Conservation (phyloP, 352 stramenopile genomes). For the Globisporangium apiculatum region DNA sequence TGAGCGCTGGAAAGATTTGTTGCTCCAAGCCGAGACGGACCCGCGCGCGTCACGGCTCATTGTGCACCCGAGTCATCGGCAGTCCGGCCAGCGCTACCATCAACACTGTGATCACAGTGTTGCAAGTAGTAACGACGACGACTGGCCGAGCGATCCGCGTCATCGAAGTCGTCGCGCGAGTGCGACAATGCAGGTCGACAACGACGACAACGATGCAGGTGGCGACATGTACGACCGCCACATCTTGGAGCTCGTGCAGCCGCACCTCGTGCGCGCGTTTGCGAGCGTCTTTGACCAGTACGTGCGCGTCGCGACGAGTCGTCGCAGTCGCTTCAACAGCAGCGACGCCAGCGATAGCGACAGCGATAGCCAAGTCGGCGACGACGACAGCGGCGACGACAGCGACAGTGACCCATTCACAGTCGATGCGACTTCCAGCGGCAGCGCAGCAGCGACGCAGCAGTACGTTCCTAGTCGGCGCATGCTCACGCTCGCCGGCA, state of each 20-base stretch:
- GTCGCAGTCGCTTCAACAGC: constrained; percentile 15
- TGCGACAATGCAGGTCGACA: constrained; percentile 1
- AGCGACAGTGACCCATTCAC: neutral
- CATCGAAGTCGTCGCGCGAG: neutral
- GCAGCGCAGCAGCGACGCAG: constrained; percentile 11
- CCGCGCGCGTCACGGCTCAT: constrained; percentile 54
- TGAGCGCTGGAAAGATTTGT: constrained; percentile 73
- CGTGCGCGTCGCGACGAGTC: constrained; percentile 26
- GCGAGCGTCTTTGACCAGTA: constrained; percentile 72
- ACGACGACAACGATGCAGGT: neutral
- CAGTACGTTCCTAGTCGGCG: constrained; percentile 66
- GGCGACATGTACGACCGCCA: constrained; percentile 59
- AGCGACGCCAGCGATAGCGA: constrained; percentile 31
- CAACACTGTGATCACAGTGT: too few relatives aligned
- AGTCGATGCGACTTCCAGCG: too few relatives aligned
- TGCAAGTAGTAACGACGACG: neutral
- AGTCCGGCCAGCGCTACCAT: too few relatives aligned
- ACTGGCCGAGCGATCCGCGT: neutral
- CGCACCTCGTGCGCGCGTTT: constrained; percentile 46
- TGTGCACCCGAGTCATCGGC: constrained; percentile 27
- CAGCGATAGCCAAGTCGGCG: constrained; percentile 6
- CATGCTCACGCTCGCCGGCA: constrained; percentile 69
- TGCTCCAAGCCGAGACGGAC: constrained; percentile 64
- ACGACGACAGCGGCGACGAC: constrained; percentile 2
- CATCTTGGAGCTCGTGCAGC: constrained; percentile 61